Evolutionary conservation across 176 grass and related monocot species (phyloP).

Genomic region (Triticum urartu): DNA sequence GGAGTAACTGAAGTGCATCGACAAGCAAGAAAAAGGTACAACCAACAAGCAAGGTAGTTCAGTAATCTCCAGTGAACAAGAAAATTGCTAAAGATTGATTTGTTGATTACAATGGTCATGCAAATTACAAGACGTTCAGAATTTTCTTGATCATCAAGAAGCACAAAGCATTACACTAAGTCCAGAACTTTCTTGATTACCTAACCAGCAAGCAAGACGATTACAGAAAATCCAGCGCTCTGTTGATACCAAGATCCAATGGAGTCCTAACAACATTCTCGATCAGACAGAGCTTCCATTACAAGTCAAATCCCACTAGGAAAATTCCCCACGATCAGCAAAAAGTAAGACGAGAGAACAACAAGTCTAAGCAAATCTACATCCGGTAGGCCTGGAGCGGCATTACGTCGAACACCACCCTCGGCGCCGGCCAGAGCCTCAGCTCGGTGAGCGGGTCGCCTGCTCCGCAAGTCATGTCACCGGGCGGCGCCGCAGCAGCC

Average conservation of each 20-base stretch:
- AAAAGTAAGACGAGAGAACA: neutral
- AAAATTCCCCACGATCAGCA: neutral
- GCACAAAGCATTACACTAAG: neutral
- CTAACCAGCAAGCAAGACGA: neutral
- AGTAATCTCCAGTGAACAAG: neutral
- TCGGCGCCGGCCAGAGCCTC: conserved; percentile 4
- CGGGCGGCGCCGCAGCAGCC: neutral
- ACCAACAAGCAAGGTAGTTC: neutral
- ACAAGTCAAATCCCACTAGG: neutral
- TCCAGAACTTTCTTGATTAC: neutral
- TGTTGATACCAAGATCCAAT: neutral
- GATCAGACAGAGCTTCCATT: neutral
- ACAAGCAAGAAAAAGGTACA: too few species aligned
- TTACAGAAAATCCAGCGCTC: neutral
- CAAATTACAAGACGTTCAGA: neutral
- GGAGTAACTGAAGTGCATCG: too few species aligned
- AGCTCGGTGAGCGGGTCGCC: neutral
- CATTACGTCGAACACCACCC: neutral
- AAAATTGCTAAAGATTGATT: neutral
- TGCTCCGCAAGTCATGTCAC: neutral
- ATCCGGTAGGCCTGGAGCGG: neutral
- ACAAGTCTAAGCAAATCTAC: neutral
- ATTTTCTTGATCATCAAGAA: neutral
- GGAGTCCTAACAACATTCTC: neutral
- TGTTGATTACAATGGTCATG: neutral